Evolutionary conservation across 345 rosid genomes (phyloP).

Genomic region (Populus alba): DNA sequence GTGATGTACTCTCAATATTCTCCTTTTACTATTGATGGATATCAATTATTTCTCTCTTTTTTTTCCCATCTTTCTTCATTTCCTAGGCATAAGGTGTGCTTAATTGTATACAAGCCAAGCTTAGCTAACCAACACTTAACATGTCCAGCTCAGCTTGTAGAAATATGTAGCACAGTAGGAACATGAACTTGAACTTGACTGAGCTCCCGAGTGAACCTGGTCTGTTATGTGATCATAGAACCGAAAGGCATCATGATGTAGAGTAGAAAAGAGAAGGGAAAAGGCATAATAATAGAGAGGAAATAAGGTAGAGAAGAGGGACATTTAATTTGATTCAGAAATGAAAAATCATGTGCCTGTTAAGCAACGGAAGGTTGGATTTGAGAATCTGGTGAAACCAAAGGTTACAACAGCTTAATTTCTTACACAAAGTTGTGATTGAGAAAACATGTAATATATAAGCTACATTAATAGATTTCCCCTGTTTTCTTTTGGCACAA

Average conservation of each 20-base stretch:
- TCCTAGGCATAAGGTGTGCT: not conserved
- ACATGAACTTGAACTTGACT: not conserved
- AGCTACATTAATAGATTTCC: not conserved
- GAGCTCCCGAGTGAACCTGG: not conserved
- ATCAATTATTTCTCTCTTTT: not conserved
- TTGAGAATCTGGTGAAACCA: not conserved
- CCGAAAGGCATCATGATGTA: not conserved
- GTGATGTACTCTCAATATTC: conserved; percentile 41
- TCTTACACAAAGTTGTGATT: not conserved
- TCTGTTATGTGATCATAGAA: not conserved
- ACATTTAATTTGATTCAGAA: not conserved
- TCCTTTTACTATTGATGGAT: conserved; percentile 3
- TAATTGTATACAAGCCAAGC: not conserved
- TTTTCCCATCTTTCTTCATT: not conserved
- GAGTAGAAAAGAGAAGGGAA: not conserved
- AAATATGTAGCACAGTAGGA: not conserved
- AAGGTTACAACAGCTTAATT: not conserved
- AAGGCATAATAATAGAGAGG: not conserved
- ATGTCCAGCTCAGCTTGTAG: not conserved
- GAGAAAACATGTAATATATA: not conserved
- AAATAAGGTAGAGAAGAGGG: not conserved
- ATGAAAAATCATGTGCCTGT: not conserved
- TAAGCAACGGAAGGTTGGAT: not conserved
- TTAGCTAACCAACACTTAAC: not conserved
- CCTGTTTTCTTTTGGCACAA: not conserved